Base-by-base conservation (phyloP, 768 basidiomycete species). In the Calocybe gangraenosa region DNA sequence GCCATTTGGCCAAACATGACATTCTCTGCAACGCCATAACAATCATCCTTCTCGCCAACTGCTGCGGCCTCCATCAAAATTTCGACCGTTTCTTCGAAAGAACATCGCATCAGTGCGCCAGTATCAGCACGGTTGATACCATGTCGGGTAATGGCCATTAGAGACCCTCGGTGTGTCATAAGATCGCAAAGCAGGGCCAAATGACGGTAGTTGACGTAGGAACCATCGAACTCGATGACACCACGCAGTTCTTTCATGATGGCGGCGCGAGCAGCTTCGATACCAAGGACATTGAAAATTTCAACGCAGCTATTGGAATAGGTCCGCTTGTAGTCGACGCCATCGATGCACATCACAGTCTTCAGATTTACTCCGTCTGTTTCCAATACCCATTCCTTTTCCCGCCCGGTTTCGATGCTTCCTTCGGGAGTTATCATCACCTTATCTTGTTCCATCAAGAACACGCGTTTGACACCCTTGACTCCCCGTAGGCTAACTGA, bases 1-100 rank as follows among this genome's bases (percentile, higher is more conserved):
- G 95, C 94, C 81, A 98, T 88, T 68, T 98, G 96, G 14, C 96
- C 96, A 56, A 99, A 92, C 77, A 99, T 83, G 33, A 99, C 92
- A 58, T 97, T 98, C 74, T 98, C 95, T n/a, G 96, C 96, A 23
- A 99, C 83, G 35, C 95, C 96, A 43, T 91, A 91, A 61, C 96
- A 99, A 55, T 98, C 95, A 53, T 99, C 96, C 65, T 92, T 91
- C 71, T 98, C 95, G 43, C 96, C 96, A 18, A 94, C 88, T 1
- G 95, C 93, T 1, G 96, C 96, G 0, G 96, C 96, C 62, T 99
- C 96, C 87, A 98, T 94, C 44, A 99, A 67, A 57, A 98, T 97
- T 63, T 99, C 96, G 49, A 99, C 96, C 2, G 96, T 99, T 73
- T 98, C 96, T 65, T 99, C 96, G 75, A 99, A 99, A 1, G 96